phyloP scores from a whole-genome alignment of 768 basidiomycete genomes.

The Crucibulum laeve region DNA sequence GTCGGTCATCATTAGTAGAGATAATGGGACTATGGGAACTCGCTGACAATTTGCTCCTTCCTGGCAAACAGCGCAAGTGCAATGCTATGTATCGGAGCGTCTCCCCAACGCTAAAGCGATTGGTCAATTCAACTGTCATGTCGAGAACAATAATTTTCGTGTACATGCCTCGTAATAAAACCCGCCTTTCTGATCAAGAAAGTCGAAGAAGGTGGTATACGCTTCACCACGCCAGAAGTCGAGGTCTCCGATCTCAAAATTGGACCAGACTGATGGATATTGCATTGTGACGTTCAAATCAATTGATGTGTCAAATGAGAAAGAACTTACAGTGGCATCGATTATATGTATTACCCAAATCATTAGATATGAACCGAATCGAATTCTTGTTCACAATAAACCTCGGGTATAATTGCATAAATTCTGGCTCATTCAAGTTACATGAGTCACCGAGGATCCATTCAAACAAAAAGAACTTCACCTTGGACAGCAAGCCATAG shows the following conservation, averaged over 20 bases:
- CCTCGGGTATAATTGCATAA: neutral
- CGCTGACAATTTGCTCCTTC: conserved; percentile 66
- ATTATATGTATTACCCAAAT: neutral
- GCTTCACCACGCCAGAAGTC: conserved; percentile 63
- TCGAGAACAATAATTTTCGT: neutral
- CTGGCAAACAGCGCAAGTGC: conserved; percentile 69
- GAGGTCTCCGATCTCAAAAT: conserved; percentile 73
- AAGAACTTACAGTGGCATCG: neutral
- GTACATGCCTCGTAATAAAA: conserved; percentile 65
- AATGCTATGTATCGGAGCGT: conserved; percentile 84
- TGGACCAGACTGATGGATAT: conserved; percentile 54
- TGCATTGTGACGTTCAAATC: too few species aligned
- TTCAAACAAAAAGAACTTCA: too few species aligned
- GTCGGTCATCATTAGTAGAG: too few species aligned
- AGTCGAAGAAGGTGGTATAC: conserved; percentile 62
- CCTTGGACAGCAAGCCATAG: neutral
- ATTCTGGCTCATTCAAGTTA: neutral
- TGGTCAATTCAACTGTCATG: neutral
- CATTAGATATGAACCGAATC: neutral
- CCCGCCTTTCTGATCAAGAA: conserved; percentile 58
- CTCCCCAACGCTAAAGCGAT: conserved; percentile 65
- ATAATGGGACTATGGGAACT: too few species aligned
- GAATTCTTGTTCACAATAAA: neutral
- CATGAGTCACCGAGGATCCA: neutral
- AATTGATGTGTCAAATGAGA: too few species aligned